Conservation (phyloP, 2,329 filamentous ascomycete genomes). For the Phaeomoniella chlamydospora region DNA sequence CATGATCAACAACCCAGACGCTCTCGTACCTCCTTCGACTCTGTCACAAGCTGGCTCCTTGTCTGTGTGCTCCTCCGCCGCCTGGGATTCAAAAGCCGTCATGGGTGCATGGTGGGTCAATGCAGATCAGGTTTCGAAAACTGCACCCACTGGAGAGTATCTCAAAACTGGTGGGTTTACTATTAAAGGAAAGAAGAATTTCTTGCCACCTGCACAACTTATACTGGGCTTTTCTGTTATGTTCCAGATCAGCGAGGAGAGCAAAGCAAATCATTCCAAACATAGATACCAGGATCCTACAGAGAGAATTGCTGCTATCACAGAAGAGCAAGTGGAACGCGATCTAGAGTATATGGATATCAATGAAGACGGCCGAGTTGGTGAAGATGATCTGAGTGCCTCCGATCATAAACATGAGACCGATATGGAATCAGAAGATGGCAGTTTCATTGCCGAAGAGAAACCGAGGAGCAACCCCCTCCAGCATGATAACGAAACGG, state of each 20-base stretch:
- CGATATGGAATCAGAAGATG: constrained; percentile 17
- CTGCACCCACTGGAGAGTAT: constrained; percentile 63
- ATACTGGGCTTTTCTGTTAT: constrained; percentile 76
- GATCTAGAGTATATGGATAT: constrained; percentile 7
- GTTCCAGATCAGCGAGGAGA: constrained; percentile 81
- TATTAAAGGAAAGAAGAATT: constrained; percentile 79
- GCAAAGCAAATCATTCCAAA: constrained; percentile 65
- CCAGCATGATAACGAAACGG: constrained; percentile 5
- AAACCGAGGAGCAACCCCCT: constrained; percentile 7
- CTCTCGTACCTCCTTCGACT: constrained; percentile 81
- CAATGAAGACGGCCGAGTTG: constrained; percentile 9
- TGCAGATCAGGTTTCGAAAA: constrained; percentile 81
- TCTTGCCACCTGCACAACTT: constrained; percentile 72
- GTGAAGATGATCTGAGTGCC: constrained; percentile 10
- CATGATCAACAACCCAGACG: constrained; percentile 58
- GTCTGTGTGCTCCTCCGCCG: constrained; percentile 69
- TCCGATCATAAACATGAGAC: constrained; percentile 3
- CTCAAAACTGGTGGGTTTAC: constrained; percentile 65
- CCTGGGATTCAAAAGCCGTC: constrained; percentile 91
- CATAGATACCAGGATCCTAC: constrained; percentile 40
- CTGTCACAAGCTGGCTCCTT: constrained; percentile 79
- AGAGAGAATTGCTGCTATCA: constrained; percentile 9
- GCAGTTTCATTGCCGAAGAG: constrained; percentile 12
- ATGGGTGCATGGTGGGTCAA: constrained; percentile 96
- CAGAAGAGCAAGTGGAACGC: constrained; percentile 11